Percentiles rank a stretch among this genome's conserved stretches.
These are phyloP conservation scores for Lagenidium sp. DNA, from an alignment of 352 stramenopile genomes.

Conservation along the genomic window DNA sequence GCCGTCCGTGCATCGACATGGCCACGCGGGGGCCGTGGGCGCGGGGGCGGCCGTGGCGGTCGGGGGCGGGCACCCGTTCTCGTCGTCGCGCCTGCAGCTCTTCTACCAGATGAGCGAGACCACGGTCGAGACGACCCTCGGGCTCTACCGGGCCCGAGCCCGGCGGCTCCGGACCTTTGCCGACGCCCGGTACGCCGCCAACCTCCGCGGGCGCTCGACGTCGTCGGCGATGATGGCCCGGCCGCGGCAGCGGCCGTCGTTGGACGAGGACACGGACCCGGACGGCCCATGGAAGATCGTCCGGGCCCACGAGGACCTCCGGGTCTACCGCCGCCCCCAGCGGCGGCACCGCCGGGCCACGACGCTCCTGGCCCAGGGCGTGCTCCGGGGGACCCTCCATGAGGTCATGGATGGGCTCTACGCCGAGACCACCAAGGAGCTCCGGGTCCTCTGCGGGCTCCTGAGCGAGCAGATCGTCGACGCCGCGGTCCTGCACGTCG, in stretches of 20 bases:
- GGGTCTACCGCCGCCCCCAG: conserved; percentile 38
- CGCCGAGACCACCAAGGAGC: conserved; percentile 59
- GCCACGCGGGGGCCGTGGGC: too few relatives aligned
- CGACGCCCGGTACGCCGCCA: conserved; percentile 1
- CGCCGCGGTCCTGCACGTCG: conserved; percentile 52
- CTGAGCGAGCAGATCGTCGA: conserved; percentile 48
- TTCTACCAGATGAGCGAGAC: conserved; percentile 16
- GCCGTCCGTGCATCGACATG: too few relatives aligned
- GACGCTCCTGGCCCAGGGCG: conserved; percentile 48
- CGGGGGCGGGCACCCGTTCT: conserved; percentile 16
- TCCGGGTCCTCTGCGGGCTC: conserved; percentile 48
- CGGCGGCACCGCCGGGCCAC: conserved; percentile 27
- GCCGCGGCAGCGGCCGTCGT: not conserved
- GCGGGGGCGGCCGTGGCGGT: not conserved
- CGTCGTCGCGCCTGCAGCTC: conserved; percentile 11
- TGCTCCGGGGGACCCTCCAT: conserved; percentile 44
- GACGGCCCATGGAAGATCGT: conserved; percentile 60
- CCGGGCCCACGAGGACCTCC: conserved; percentile 44
- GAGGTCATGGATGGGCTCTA: conserved; percentile 78
- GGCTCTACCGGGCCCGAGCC: conserved; percentile 3
- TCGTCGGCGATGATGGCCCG: not conserved
- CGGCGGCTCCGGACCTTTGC: not conserved
- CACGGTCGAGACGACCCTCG: conserved; percentile 3
- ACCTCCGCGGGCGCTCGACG: not conserved
- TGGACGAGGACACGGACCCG: not conserved